Evolutionary conservation across 129 eudicot species (phyloP), one percentile per base, ranked within the genome.

Genomic region (Smallanthus sonchifolius): DNA sequence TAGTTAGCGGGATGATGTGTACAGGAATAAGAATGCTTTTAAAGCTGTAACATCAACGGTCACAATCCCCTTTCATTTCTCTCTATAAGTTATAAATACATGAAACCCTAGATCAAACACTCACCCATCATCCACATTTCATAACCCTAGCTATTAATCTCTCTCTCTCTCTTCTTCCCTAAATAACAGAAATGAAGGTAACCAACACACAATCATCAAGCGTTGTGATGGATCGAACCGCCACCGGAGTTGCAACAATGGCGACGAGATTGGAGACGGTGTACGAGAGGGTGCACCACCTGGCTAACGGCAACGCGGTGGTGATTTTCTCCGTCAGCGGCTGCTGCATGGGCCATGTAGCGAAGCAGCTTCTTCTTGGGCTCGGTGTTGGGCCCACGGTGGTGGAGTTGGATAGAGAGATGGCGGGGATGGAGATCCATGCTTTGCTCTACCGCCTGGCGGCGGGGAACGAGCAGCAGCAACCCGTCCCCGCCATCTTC

Each of bases 301-400:
- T 93, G 44, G 98, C 87, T 1, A 60, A 78, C 20, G 84, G 81
- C 1, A 93, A 88, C 30, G 92, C 98, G 62, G 98, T 93, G 88
- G 98, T 93, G 79, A 81, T 93, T 19, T 90, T 93, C 76, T 77
- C 89, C 16, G 40, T 77, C 14, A 81, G 83, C 65, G 95, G 96
- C 7, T 93, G 98, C 19, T 93, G 96, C 72, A 93, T 93, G 98
- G 90, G 98, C 61, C 98, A 93, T 73, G 98, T 90, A 5, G 98
- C 87, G 0, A 93, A 87, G 74, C 96, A 85, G 73, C 91, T 93
- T 10, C 87, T 93, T 7, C 72, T 87, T 30, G 87, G 98, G 44
- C 90, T 93, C 2, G 98, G 98, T 0, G 98, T 93, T 0, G 89
- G 85, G 3, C 95, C 98, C 2, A 83, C 87, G 13, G 69, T 93